Conservation (phyloP, 768 basidiomycete genomes). For the Xanthoconium purpureum region DNA sequence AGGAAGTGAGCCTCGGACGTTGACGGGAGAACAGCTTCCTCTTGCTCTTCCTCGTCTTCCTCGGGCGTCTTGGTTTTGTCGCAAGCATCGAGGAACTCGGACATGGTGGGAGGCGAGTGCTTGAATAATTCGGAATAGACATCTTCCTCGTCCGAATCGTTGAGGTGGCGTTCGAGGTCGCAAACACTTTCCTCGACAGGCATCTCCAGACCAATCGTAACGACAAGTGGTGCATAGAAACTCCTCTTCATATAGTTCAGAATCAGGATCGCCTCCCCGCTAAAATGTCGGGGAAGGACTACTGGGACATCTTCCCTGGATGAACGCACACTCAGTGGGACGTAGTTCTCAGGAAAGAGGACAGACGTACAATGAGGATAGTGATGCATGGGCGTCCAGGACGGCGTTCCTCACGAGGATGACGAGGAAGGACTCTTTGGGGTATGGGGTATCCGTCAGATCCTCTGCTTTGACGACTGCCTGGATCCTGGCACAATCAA, state of each 20-base stretch:
- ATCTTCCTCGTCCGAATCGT: neutral
- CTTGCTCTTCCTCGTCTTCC: constrained; percentile 1
- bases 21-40: neutral
- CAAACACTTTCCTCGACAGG: neutral
- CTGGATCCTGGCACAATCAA: constrained; percentile 5
- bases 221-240: neutral
- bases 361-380: neutral
- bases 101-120: neutral
- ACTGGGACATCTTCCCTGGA: constrained; percentile 6
- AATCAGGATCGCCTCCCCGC: constrained; percentile 2
- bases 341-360: no score
- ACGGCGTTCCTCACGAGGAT: constrained; percentile 5
- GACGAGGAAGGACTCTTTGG: constrained; percentile 10
- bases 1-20: constrained; percentile 3
- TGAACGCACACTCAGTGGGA: neutral
- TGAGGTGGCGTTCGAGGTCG: neutral
- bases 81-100: constrained; percentile 3
- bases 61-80: neutral
- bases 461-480: constrained; percentile 1
- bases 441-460: neutral
- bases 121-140: neutral
- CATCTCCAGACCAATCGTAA: neutral
- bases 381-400: neutral
- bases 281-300: constrained; percentile 5
- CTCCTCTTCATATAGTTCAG: neutral